Conservation (phyloP, 202 grass and related monocot species). For the Schoenoplectus tabernaemontani region DNA sequence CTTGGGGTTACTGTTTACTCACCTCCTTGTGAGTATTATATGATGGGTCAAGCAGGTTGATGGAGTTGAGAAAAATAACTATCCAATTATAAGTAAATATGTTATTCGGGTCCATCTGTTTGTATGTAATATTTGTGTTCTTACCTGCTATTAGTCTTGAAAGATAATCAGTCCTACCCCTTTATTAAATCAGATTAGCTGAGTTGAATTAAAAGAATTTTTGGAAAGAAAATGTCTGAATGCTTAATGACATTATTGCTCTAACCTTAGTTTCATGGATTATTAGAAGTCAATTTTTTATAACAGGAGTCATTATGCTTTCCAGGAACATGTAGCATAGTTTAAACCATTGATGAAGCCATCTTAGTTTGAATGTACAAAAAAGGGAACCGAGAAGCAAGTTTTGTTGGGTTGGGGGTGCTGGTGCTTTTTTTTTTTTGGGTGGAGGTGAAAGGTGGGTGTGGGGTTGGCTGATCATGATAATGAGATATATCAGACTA, state of each 20-base stretch:
- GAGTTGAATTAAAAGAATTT: background rate
- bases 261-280: background rate
- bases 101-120: background rate
- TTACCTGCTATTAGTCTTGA: background rate
- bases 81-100: too few species aligned
- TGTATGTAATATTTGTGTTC: background rate
- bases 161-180: background rate
- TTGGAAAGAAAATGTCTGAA: background rate
- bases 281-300: constrained; percentile 22
- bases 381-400: background rate
- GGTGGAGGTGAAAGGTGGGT: background rate
- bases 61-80: too few species aligned
- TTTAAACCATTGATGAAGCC: background rate
- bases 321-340: constrained; percentile 49
- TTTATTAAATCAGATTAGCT: background rate
- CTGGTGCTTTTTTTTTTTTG: background rate
- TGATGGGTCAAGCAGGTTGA: background rate
- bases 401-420: background rate
- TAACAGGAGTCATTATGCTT: constrained; percentile 26
- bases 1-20: background rate
- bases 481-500: background rate
- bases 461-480: background rate
- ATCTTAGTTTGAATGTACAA: background rate
- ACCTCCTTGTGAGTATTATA: background rate
- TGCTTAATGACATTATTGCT: background rate